These are phyloP conservation scores for Urostyla sp. DNA, from an alignment of 73 alveolate genomes.

Conservation along the genomic window DNA sequence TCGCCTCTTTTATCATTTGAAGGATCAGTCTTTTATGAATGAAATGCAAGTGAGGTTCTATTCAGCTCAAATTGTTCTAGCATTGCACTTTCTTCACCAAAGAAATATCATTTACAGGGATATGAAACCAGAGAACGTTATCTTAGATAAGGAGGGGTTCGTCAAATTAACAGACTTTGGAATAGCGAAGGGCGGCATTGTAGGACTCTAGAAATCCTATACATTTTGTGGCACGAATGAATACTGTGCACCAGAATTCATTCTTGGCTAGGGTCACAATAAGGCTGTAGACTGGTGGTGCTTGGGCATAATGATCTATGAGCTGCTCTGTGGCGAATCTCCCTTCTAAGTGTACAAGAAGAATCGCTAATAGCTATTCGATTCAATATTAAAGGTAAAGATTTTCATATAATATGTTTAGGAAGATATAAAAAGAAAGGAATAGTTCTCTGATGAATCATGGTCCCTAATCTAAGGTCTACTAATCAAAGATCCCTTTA, in stretches of 20 bases:
- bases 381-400: slow-evolving; percentile 8
- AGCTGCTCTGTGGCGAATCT: slow-evolving; percentile 24
- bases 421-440: neutral
- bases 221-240: slow-evolving; percentile 47
- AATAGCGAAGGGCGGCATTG: slow-evolving; percentile 62
- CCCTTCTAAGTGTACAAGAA: slow-evolving; percentile 21
- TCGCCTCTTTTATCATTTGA: slow-evolving; percentile 82
- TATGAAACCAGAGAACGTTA: slow-evolving; percentile 77
- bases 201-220: slow-evolving; percentile 17
- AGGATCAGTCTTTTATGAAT: slow-evolving; percentile 11
- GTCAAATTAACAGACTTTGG: slow-evolving; percentile 78
- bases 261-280: neutral
- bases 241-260: slow-evolving; percentile 45
- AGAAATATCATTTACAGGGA: slow-evolving; percentile 73
- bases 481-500: neutral
- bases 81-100: slow-evolving; percentile 70
- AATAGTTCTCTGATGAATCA: neutral
- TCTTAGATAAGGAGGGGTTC: slow-evolving; percentile 66
- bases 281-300: slow-evolving; percentile 51
- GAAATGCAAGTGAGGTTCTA: slow-evolving; percentile 67
- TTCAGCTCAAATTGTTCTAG: slow-evolving; percentile 67
- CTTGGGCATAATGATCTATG: slow-evolving; percentile 50
- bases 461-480: neutral
- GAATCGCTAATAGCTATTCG: slow-evolving; percentile 17
- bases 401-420: neutral